These are phyloP conservation scores for Corchorus capsularis DNA, from an alignment of 345 rosid genomes.

Conservation along the genomic window DNA sequence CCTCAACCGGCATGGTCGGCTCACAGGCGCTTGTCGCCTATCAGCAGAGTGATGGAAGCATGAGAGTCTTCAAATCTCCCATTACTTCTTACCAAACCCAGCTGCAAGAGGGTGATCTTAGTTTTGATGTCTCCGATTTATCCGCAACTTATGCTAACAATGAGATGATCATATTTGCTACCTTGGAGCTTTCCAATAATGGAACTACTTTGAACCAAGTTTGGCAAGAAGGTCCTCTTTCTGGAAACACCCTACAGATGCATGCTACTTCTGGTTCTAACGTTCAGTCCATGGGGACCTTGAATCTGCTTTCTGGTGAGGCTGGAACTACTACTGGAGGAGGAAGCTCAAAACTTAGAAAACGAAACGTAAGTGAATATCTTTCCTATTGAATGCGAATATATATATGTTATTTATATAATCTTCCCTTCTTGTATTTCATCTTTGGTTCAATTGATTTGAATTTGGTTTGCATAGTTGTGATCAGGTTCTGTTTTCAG, in stretches of 20 bases:
- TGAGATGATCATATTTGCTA: constrained; percentile 76
- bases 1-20: constrained; percentile 64
- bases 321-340: constrained; percentile 42
- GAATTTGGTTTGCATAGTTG: not conserved
- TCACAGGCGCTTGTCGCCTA: constrained; percentile 83
- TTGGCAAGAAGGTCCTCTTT: constrained; percentile 84
- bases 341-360: constrained; percentile 45
- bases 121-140: constrained; percentile 62
- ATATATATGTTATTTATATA: too few relatives aligned
- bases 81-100: constrained; percentile 50
- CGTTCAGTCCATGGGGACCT: constrained; percentile 54
- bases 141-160: constrained; percentile 53
- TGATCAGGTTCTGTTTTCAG: not conserved
- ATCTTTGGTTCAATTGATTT: not conserved
- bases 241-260: constrained; percentile 36
- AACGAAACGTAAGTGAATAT: constrained; percentile 56
- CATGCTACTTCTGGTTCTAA: constrained; percentile 63
- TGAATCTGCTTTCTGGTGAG: constrained; percentile 64
- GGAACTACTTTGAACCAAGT: constrained; percentile 59
- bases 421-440: not conserved
- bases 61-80: constrained; percentile 71
- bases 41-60: constrained; percentile 54
- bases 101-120: constrained; percentile 54
- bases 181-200: constrained; percentile 41
- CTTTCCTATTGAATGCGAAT: too few relatives aligned